Conservation (phyloP, 306 rosid species). For the Clitoria ternatea region DNA sequence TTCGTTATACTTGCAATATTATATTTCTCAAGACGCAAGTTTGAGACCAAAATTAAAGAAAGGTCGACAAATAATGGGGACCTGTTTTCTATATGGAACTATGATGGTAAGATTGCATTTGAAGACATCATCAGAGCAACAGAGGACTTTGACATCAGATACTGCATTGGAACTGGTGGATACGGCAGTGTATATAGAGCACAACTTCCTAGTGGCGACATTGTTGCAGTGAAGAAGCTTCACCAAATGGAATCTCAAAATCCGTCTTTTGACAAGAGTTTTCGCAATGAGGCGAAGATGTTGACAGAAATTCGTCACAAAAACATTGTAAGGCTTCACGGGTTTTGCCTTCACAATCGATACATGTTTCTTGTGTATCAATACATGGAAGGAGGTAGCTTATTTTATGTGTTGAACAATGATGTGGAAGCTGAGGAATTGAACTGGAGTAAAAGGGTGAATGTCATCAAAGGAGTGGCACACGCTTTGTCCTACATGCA, state of each 20-base stretch:
- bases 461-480: background rate
- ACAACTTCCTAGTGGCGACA: background rate
- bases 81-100: background rate
- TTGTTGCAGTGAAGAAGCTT: constrained; percentile 11
- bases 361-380: constrained; percentile 9
- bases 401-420: background rate
- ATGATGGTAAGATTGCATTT: constrained; percentile 14
- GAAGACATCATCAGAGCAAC: constrained; percentile 9
- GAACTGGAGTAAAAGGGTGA: constrained; percentile 5
- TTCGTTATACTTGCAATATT: background rate
- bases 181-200: background rate
- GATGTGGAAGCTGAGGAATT: background rate
- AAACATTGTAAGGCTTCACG: background rate
- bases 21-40: background rate
- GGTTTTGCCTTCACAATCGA: background rate
- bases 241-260: background rate
- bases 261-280: background rate
- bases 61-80: background rate
- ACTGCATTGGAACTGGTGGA: background rate
- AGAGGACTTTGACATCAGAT: background rate
- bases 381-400: constrained; percentile 20
- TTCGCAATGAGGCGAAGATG: background rate
- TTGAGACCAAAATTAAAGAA: background rate
- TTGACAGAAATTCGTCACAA: background rate
- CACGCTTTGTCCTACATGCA: constrained; percentile 15